These are phyloP conservation scores for Cucumis hystrix DNA, from an alignment of 306 rosid genomes.

Conservation along the genomic window DNA sequence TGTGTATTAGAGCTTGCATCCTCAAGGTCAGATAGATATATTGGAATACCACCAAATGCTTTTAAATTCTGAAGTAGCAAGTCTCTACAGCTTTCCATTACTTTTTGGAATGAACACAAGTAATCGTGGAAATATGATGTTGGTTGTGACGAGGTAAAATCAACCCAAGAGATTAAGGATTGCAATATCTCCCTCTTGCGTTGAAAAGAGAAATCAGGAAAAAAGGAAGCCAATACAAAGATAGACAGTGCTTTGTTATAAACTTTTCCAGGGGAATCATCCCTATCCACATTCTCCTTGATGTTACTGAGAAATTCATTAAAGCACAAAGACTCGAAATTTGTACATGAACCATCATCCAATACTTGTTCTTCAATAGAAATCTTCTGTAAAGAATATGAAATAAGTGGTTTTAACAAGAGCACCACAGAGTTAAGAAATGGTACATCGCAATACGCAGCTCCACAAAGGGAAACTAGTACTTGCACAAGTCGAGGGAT, in stretches of 20 bases:
- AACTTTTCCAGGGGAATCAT: slow-evolving; percentile 26
- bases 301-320: slow-evolving; percentile 48
- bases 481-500: slow-evolving; percentile 72
- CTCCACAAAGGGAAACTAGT: slow-evolving; percentile 60
- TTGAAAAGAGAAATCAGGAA: slow-evolving; percentile 58
- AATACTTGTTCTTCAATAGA: slow-evolving; percentile 51
- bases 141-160: slow-evolving; percentile 54
- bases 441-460: slow-evolving; percentile 75
- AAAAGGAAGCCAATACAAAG: slow-evolving; percentile 68
- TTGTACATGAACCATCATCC: slow-evolving; percentile 50
- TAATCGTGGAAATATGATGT: slow-evolving; percentile 64
- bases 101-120: slow-evolving; percentile 67
- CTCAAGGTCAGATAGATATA: slow-evolving; percentile 24
- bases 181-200: slow-evolving; percentile 58
- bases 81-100: slow-evolving; percentile 54
- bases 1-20: slow-evolving; percentile 15
- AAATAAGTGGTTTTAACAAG: slow-evolving; percentile 71
- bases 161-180: slow-evolving; percentile 45
- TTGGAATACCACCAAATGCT: slow-evolving; percentile 45
- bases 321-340: slow-evolving; percentile 83
- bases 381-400: slow-evolving; percentile 59
- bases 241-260: slow-evolving; percentile 55
- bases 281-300: slow-evolving; percentile 25
- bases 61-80: slow-evolving; percentile 40
- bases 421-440: slow-evolving; percentile 66